phyloP scores from a whole-genome alignment of 2,329 filamentous ascomycete species.

The Cytospora piceicola region DNA sequence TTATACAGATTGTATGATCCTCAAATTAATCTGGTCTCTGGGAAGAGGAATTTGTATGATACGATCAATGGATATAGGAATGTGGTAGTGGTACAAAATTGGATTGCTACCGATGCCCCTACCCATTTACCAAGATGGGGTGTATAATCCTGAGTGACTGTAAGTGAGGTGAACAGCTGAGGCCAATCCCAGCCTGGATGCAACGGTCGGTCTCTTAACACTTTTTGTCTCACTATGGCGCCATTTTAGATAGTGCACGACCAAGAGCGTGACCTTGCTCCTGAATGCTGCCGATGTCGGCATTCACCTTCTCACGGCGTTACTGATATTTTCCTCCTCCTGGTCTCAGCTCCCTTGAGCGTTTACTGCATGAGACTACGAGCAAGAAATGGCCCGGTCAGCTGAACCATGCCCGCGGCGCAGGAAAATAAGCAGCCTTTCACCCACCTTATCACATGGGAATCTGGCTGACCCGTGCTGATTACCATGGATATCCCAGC shows the following conservation, averaged over 20 bases:
- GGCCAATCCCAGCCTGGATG: too few relatives aligned
- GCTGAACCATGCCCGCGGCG: background rate
- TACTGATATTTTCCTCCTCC: background rate
- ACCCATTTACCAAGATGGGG: too few relatives aligned
- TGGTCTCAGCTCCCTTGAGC: background rate
- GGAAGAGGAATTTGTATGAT: too few relatives aligned
- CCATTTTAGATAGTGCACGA: background rate
- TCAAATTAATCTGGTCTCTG: too few relatives aligned
- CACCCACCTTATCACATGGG: background rate
- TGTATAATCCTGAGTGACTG: too few relatives aligned
- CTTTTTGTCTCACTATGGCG: background rate
- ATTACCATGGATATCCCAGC: background rate
- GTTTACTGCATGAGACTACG: background rate
- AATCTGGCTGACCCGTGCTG: background rate
- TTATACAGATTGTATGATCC: too few relatives aligned
- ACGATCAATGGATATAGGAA: too few relatives aligned
- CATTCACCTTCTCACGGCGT: background rate
- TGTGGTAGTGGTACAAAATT: too few relatives aligned
- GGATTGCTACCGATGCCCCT: too few relatives aligned
- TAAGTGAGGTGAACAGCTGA: too few relatives aligned
- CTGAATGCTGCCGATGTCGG: background rate
- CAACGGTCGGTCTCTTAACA: background rate
- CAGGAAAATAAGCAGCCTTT: background rate
- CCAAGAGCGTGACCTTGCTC: background rate
- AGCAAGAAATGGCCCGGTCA: background rate